Evolutionary conservation across 805 yeast species (phyloP).

Genomic region (Starmera pachycereana): DNA sequence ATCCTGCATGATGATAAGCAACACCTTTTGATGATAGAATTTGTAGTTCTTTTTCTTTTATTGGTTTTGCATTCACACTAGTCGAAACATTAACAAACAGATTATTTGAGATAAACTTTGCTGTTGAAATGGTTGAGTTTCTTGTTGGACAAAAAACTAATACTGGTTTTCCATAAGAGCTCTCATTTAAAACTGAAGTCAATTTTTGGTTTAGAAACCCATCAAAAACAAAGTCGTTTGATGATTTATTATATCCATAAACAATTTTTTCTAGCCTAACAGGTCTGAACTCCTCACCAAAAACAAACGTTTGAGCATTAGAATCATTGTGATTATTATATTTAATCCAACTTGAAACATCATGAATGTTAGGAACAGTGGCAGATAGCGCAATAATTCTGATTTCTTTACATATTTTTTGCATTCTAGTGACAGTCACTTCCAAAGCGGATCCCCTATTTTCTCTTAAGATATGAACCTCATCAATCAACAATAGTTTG

Average conservation of each 20-base stretch:
- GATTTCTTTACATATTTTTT: slow-evolving; percentile 23
- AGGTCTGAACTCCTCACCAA: slow-evolving; percentile 39
- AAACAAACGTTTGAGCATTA: slow-evolving; percentile 28
- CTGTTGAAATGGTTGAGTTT: slow-evolving; percentile 35
- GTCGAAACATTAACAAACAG: not conserved
- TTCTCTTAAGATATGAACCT: slow-evolving; percentile 35
- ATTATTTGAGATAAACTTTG: slow-evolving; percentile 26
- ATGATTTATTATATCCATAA: slow-evolving; percentile 28
- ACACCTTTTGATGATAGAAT: slow-evolving; percentile 25
- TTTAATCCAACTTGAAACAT: slow-evolving; percentile 35
- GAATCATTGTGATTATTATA: slow-evolving; percentile 8
- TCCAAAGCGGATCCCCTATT: slow-evolving; percentile 39
- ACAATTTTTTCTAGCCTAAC: slow-evolving; percentile 32
- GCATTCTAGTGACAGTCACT: slow-evolving; percentile 39
- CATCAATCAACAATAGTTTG: slow-evolving; percentile 37
- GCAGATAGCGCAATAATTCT: slow-evolving; percentile 41
- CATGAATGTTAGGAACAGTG: slow-evolving; percentile 41
- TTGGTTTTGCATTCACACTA: not conserved
- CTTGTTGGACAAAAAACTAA: slow-evolving; percentile 46
- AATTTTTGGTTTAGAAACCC: slow-evolving; percentile 30
- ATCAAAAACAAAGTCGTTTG: slow-evolving; percentile 41
- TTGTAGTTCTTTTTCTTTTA: slow-evolving; percentile 21
- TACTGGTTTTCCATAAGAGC: slow-evolving; percentile 33
- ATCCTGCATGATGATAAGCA: slow-evolving; percentile 52
- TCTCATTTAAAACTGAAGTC: slow-evolving; percentile 25